These are phyloP conservation scores for Rubus idaeus DNA, from an alignment of 306 rosid genomes.

Conservation along the genomic window DNA sequence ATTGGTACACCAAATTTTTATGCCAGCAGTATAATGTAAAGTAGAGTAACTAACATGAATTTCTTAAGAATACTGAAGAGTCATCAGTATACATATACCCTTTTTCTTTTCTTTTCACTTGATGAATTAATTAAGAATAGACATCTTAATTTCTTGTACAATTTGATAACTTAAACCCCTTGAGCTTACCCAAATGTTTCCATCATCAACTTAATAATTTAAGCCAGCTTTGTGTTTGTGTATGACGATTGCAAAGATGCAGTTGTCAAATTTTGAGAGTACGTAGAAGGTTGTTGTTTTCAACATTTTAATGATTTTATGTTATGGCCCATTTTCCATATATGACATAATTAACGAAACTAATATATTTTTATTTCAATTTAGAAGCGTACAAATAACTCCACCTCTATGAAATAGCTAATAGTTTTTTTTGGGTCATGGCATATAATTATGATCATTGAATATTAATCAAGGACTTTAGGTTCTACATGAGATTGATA, in stretches of 20 bases:
- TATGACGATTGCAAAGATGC: neutral
- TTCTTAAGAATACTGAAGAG: neutral
- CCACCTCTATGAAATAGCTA: neutral
- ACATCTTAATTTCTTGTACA: neutral
- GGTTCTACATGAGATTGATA: neutral
- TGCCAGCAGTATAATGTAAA: neutral
- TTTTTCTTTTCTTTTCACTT: neutral
- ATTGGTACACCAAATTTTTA: neutral
- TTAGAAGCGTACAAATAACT: neutral
- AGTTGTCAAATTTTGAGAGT: neutral
- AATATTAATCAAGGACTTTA: neutral
- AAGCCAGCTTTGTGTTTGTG: neutral
- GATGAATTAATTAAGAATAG: neutral
- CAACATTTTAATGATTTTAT: neutral
- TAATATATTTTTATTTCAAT: neutral
- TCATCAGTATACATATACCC: neutral
- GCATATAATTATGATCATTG: neutral
- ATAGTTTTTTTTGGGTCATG: neutral
- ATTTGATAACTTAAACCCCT: neutral
- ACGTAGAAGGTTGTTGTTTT: neutral
- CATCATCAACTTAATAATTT: conserved; percentile 1
- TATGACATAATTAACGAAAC: neutral
- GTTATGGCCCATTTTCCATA: neutral
- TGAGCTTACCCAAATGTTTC: neutral
- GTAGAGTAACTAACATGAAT: neutral